These are phyloP conservation scores for Penicillium paradoxum DNA, from an alignment of 495 filamentous ascomycete genomes.

Conservation along the genomic window DNA sequence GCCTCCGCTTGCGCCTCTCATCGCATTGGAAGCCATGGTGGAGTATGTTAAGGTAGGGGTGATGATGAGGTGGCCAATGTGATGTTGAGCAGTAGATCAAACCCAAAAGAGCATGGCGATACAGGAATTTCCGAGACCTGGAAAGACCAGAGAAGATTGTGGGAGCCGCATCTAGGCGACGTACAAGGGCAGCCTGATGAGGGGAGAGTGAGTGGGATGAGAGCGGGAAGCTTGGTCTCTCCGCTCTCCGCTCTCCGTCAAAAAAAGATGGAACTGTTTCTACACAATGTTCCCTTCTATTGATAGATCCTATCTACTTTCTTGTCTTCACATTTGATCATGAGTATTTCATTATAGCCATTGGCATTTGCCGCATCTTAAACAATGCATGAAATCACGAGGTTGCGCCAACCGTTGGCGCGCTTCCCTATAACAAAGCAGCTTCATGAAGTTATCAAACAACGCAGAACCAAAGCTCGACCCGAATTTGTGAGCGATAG, in stretches of 20 bases:
- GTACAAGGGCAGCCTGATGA: neutral
- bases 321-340: neutral
- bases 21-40: constrained; percentile 28
- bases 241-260: constrained; percentile 2
- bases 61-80: constrained; percentile 2
- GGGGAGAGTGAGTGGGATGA: neutral
- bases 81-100: constrained; percentile 8
- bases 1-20: constrained; percentile 18
- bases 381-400: neutral
- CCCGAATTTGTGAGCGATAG: constrained; percentile 50
- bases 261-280: neutral
- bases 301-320: neutral
- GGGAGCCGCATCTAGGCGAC: constrained; percentile 25
- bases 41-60: neutral
- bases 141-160: constrained; percentile 14
- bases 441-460: neutral
- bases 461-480: neutral
- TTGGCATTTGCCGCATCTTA: neutral
- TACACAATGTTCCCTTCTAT: neutral
- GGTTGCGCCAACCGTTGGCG: neutral
- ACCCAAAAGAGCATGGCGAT: constrained; percentile 15
- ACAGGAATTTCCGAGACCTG: constrained; percentile 12
- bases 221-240: constrained; percentile 3
- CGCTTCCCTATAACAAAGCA: neutral
- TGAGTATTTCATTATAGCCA: neutral